Percentiles rank a stretch among this genome's conserved stretches.
Evolutionary conservation across 2,329 filamentous ascomycete genomes (phyloP).

Genomic region (Trichoderma atroviride): DNA sequence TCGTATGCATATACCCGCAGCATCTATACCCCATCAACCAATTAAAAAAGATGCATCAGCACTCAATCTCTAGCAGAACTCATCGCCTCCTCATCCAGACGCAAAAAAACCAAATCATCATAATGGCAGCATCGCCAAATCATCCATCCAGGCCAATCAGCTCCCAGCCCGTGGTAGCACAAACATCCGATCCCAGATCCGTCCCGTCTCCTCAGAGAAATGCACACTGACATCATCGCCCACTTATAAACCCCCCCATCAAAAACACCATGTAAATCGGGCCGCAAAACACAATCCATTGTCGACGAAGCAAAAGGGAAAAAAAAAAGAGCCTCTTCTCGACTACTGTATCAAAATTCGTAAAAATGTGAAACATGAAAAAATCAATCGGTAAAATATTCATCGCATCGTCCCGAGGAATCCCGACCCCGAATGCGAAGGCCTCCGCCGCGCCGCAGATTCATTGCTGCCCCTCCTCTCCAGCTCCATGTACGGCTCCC

Average conservation of each 20-base stretch:
- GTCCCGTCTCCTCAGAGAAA: not conserved
- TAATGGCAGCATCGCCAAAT: not conserved
- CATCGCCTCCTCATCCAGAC: not conserved
- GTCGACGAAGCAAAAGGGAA: not conserved
- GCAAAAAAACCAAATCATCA: not conserved
- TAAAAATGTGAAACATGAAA: not conserved
- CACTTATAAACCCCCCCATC: not conserved
- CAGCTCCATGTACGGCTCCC: conserved; percentile 1
- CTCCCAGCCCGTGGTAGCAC: not conserved
- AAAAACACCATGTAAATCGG: not conserved
- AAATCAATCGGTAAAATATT: not conserved
- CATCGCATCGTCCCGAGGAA: conserved; percentile 27
- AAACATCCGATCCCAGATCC: not conserved
- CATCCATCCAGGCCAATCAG: not conserved
- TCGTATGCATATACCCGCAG: not conserved
- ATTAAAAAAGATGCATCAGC: not conserved
- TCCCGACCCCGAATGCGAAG: conserved; percentile 19
- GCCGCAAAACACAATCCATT: not conserved
- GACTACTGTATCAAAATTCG: not conserved
- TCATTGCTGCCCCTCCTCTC: conserved; percentile 14
- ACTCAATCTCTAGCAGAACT: not conserved
- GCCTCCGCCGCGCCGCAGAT: conserved; percentile 9
- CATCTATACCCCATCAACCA: not conserved
- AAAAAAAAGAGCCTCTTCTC: not conserved
- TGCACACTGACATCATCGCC: conserved; percentile 9